Evolutionary conservation across 2,329 filamentous ascomycete genomes (phyloP).

Genomic region (Microcera coccophila): DNA sequence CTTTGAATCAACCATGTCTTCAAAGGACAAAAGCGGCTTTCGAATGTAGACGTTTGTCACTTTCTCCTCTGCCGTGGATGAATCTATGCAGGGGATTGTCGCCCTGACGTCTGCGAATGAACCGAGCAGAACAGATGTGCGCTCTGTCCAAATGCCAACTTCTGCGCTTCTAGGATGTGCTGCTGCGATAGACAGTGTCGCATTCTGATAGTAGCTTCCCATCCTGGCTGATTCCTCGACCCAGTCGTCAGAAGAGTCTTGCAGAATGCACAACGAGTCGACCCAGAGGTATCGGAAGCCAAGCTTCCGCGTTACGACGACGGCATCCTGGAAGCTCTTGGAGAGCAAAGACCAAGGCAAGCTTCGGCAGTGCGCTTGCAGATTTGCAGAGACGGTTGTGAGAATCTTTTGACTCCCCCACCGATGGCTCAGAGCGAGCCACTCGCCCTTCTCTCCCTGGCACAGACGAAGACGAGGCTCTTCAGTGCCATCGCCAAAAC

Average conservation of each 20-base stretch:
- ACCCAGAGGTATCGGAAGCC: conserved; percentile 15
- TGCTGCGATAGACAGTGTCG: conserved; percentile 1
- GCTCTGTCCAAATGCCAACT: not conserved
- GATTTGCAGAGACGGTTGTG: not conserved
- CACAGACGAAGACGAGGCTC: not conserved
- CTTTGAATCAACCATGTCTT: too few relatives aligned
- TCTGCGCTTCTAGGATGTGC: not conserved
- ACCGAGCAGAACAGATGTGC: too few relatives aligned
- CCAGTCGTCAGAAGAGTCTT: conserved; percentile 7
- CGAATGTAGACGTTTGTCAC: not conserved
- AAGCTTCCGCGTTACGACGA: conserved; percentile 2
- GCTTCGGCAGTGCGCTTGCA: not conserved
- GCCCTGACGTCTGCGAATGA: too few relatives aligned
- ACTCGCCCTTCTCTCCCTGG: not conserved
- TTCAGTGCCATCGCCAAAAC: not conserved
- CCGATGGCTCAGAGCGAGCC: conserved; percentile 2
- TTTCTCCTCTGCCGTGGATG: not conserved
- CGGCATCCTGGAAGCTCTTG: conserved; percentile 5
- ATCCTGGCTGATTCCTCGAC: conserved; percentile 2
- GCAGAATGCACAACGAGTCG: conserved; percentile 16
- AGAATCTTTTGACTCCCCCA: conserved; percentile 3
- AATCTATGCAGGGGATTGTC: too few relatives aligned
- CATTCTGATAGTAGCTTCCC: conserved; percentile 3
- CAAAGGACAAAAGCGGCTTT: not conserved
- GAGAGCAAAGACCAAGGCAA: not conserved